Evolutionary conservation across 2,329 filamentous ascomycete genomes (phyloP).

Genomic region (Xylogone sp.): DNA sequence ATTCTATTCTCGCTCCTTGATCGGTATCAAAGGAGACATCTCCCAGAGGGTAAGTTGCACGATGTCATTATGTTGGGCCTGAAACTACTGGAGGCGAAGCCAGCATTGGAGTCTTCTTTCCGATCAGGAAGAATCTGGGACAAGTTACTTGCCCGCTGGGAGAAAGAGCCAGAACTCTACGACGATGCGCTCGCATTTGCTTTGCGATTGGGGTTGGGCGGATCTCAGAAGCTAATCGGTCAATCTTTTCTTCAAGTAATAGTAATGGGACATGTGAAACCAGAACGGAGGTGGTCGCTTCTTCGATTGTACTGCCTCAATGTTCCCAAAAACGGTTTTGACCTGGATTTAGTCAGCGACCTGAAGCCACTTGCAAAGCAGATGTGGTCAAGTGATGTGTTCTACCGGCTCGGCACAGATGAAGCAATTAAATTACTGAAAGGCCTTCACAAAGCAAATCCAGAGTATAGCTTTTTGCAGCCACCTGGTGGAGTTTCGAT

Average conservation of each 20-base stretch:
- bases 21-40: constrained; percentile 3
- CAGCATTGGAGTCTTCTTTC: constrained; percentile 2
- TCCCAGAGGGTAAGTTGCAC: constrained; percentile 4
- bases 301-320: constrained; percentile 12
- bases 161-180: constrained; percentile 5
- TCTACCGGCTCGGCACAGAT: constrained; percentile 6
- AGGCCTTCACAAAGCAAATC: constrained; percentile 3
- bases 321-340: constrained; percentile 8
- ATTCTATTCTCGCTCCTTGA: constrained; percentile 8
- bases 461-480: constrained; percentile 5
- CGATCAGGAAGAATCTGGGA: constrained; percentile 4
- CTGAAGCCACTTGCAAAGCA: constrained; percentile 6
- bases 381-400: constrained; percentile 10
- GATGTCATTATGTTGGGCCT: constrained; percentile 8
- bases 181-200: constrained; percentile 6
- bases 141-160: constrained; percentile 7
- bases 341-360: constrained; percentile 8
- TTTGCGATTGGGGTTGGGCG: constrained; percentile 8
- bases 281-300: constrained; percentile 9
- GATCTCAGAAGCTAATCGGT: constrained; percentile 2
- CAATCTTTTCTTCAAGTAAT: constrained; percentile 3
- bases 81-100: constrained; percentile 7
- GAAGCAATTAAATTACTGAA: constrained; percentile 8
- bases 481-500: constrained; percentile 3
- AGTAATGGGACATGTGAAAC: neutral